A percentile compares a stretch with the other conserved stretches of the same genome.
Conservation (phyloP, 2,329 filamentous ascomycete genomes). For the Phaeoacremonium minimum region DNA sequence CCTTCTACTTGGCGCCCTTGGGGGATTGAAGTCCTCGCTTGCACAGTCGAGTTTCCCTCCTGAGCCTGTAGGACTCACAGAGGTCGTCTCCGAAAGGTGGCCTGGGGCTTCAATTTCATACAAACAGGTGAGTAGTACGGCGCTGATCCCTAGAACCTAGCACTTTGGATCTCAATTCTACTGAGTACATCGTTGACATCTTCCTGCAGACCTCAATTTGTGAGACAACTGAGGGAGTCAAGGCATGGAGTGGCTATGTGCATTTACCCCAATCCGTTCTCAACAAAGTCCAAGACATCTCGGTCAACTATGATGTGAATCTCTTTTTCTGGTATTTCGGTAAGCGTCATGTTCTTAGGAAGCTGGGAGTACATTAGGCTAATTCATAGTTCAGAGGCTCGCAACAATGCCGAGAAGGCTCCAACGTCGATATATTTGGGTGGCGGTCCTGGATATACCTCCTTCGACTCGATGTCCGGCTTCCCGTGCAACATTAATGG, state of each 20-base stretch:
- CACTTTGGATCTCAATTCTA: too few species aligned
- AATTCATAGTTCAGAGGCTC: constrained; percentile 33
- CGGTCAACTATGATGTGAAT: constrained; percentile 54
- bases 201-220: constrained; percentile 39
- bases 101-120: too few species aligned
- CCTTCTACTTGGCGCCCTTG: too few species aligned
- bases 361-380: not conserved
- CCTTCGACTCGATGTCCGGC: constrained; percentile 47
- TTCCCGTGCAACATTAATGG: constrained; percentile 48
- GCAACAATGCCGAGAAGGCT: constrained; percentile 44
- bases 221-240: constrained; percentile 51
- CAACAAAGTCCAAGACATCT: too few species aligned
- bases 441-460: constrained; percentile 55
- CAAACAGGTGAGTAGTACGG: too few species aligned
- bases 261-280: constrained; percentile 39
- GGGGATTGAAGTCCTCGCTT: too few species aligned
- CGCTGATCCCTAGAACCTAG: too few species aligned
- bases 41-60: too few species aligned
- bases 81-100: too few species aligned
- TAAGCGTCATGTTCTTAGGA: not conserved
- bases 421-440: constrained; percentile 60
- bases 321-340: constrained; percentile 57
- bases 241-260: constrained; percentile 53
- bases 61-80: too few species aligned
- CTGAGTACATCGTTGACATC: too few species aligned